A percentile compares a stretch with the other conserved stretches of the same genome.
Evolutionary conservation across 208 protist species (phyloP).

Genomic region (Trypanosoma mega): DNA sequence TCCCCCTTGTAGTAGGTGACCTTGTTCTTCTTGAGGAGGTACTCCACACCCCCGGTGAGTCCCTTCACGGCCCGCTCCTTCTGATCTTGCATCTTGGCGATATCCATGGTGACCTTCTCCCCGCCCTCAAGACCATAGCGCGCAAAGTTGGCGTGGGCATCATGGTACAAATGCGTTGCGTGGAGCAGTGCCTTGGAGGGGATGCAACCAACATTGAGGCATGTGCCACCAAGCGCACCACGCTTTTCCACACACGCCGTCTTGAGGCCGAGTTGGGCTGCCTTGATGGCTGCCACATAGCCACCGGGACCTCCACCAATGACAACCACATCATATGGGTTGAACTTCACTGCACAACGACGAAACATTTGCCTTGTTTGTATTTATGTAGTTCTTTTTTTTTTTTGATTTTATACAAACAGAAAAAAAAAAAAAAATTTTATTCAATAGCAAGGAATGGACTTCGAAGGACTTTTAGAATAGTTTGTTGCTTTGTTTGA

Average conservation of each 20-base stretch:
- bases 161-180: slow-evolving; percentile 97
- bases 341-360: slow-evolving; percentile 37
- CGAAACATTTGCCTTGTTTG: slow-evolving; percentile 61
- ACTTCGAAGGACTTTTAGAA: too few relatives aligned
- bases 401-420: slow-evolving; percentile 4
- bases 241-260: slow-evolving; percentile 98
- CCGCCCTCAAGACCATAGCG: slow-evolving; percentile 90
- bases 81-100: slow-evolving; percentile 94
- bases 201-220: slow-evolving; percentile 99
- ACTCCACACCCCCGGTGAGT: slow-evolving; percentile 97
- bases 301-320: slow-evolving; percentile 99
- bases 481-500: too few relatives aligned
- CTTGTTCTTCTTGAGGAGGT: slow-evolving; percentile 99
- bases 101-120: slow-evolving; percentile 91
- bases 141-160: slow-evolving; percentile 93
- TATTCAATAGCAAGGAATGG: too few relatives aligned
- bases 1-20: slow-evolving; percentile 96
- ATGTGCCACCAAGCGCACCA: slow-evolving; percentile 97
- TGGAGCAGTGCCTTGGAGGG: slow-evolving; percentile 99
- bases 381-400: slow-evolving; percentile 14
- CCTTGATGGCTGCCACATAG: slow-evolving; percentile 99
- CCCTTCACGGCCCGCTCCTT: slow-evolving; percentile 96
- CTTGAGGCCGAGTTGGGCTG: slow-evolving; percentile 98
- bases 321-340: slow-evolving; percentile 96
- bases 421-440: slow-evolving; percentile 1